Percentiles rank a stretch among this genome's conserved stretches.
phyloP scores from a whole-genome alignment of 306 rosid species.

The Arachis hypogaea region DNA sequence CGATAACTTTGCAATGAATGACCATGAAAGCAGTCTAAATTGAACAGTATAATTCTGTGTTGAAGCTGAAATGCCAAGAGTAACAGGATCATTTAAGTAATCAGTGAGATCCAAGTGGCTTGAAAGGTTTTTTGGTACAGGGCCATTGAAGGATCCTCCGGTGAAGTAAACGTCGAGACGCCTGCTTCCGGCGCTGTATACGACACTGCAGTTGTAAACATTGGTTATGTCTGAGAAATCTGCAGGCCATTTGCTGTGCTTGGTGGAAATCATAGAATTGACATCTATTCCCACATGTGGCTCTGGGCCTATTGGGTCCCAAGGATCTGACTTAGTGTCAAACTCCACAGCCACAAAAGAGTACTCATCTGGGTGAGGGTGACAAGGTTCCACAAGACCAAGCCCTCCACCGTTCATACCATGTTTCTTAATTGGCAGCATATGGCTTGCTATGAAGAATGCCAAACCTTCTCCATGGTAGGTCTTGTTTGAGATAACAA shows the following conservation, averaged over 20 bases:
- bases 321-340: slow-evolving; percentile 34
- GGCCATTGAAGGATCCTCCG: neutral
- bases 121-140: neutral
- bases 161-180: neutral
- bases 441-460: slow-evolving; percentile 47
- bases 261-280: slow-evolving; percentile 31
- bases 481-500: slow-evolving; percentile 32
- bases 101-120: slow-evolving; percentile 31
- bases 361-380: neutral
- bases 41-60: slow-evolving; percentile 1
- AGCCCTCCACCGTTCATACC: slow-evolving; percentile 16
- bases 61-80: slow-evolving; percentile 49
- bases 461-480: slow-evolving; percentile 45
- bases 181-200: neutral
- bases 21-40: slow-evolving; percentile 27
- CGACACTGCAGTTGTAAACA: slow-evolving; percentile 20
- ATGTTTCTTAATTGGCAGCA: neutral
- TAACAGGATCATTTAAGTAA: slow-evolving; percentile 39
- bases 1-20: slow-evolving; percentile 8
- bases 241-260: neutral
- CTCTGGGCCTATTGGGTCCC: slow-evolving; percentile 35
- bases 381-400: slow-evolving; percentile 18
- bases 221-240: neutral
- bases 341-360: slow-evolving; percentile 56
- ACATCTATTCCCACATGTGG: slow-evolving; percentile 36